These are phyloP conservation scores for Emmonsiellopsis sp. DNA, from an alignment of 2,329 filamentous ascomycete species.

Conservation along the genomic window DNA sequence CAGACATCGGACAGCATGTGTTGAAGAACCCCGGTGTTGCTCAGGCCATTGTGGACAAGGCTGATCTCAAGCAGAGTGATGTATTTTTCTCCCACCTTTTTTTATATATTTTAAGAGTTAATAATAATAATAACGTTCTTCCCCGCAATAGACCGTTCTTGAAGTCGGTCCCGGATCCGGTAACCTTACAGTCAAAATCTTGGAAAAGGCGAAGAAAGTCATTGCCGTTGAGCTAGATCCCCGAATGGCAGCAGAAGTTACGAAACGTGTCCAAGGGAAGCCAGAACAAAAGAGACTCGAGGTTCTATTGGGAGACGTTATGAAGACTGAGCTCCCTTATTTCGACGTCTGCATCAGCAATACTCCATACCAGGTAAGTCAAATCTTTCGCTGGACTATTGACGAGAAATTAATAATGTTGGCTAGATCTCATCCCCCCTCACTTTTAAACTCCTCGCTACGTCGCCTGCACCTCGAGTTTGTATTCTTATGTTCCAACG, in stretches of 20 bases:
- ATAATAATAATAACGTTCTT: slow-evolving; percentile 3
- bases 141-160: slow-evolving; percentile 55
- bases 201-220: slow-evolving; percentile 74
- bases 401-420: background rate
- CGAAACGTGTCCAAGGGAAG: slow-evolving; percentile 84
- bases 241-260: slow-evolving; percentile 90
- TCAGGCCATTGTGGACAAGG: slow-evolving; percentile 75
- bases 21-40: slow-evolving; percentile 85
- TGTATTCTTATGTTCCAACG: slow-evolving; percentile 95
- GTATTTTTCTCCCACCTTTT: slow-evolving; percentile 21
- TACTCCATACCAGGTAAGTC: slow-evolving; percentile 55
- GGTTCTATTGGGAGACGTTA: slow-evolving; percentile 82
- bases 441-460: slow-evolving; percentile 79
- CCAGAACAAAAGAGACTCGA: slow-evolving; percentile 77
- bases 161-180: slow-evolving; percentile 84
- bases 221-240: slow-evolving; percentile 90
- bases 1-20: slow-evolving; percentile 80
- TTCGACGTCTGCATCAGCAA: slow-evolving; percentile 81
- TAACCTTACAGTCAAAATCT: slow-evolving; percentile 78
- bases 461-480: slow-evolving; percentile 69
- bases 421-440: slow-evolving; percentile 75
- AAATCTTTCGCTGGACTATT: background rate
- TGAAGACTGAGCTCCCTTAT: slow-evolving; percentile 71
- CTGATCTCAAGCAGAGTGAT: slow-evolving; percentile 79
- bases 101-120: background rate